These are phyloP conservation scores for Gossypium davidsonii DNA, from an alignment of 441 rosid genomes.

Conservation along the genomic window DNA sequence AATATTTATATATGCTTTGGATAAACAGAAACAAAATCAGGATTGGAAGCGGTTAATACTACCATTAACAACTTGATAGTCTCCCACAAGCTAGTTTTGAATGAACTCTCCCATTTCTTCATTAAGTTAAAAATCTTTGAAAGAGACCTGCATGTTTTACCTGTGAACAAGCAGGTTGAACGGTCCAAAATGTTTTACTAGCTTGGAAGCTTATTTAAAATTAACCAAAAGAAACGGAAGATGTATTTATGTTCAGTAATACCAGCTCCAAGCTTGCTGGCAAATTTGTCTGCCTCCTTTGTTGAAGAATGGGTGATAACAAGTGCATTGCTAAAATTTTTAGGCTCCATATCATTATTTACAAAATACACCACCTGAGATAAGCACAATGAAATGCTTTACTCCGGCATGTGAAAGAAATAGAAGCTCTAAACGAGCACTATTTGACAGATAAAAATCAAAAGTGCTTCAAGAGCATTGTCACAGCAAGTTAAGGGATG, in stretches of 20 bases:
- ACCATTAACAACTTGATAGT: constrained; percentile 47
- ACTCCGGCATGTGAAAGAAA: not conserved
- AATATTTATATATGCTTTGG: not conserved
- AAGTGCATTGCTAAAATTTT: constrained; percentile 35
- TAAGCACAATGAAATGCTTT: constrained; percentile 19
- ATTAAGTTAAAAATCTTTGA: constrained; percentile 46
- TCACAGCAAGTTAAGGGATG: not conserved
- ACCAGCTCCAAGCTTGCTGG: constrained; percentile 32
- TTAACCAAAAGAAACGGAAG: constrained; percentile 9
- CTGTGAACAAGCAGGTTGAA: constrained; percentile 32
- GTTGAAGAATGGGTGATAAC: constrained; percentile 41
- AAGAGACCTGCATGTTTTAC: constrained; percentile 36
- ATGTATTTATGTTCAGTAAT: constrained; percentile 14
- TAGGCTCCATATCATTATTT: constrained; percentile 29
- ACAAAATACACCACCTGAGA: constrained; percentile 60
- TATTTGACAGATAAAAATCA: not conserved
- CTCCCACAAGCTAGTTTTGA: constrained; percentile 48
- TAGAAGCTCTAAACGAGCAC: not conserved
- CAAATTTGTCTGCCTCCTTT: constrained; percentile 29
- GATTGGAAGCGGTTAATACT: constrained; percentile 23
- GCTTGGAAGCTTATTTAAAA: constrained; percentile 15
- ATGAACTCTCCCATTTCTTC: constrained; percentile 62
- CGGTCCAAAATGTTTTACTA: constrained; percentile 12
- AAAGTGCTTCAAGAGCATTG: not conserved
- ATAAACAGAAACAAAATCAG: not conserved